A percentile compares a stretch with the other conserved stretches of the same genome.
Evolutionary conservation across 2,329 filamentous ascomycete genomes (phyloP).

Genomic region (Scortechinia acanthostroma): DNA sequence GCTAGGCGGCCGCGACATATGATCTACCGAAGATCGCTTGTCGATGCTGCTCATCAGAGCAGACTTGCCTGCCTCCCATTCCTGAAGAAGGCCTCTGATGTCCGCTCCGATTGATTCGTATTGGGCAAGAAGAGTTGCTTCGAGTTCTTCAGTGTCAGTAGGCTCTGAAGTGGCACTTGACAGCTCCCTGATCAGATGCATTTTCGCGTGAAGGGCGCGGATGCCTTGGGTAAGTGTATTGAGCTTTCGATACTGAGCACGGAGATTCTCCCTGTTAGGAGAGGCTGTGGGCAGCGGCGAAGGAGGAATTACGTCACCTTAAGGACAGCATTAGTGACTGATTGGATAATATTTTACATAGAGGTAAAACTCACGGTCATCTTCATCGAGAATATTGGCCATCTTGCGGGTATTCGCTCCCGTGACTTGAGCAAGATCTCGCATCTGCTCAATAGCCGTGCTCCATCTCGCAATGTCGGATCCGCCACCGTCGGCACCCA

Average conservation of each 20-base stretch:
- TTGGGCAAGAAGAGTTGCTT: conserved; percentile 44
- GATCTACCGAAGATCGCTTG: conserved; percentile 33
- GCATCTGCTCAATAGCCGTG: conserved; percentile 43
- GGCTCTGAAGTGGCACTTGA: conserved; percentile 43
- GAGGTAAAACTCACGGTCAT: conserved; percentile 33
- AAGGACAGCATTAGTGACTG: conserved; percentile 5
- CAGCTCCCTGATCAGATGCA: conserved; percentile 57
- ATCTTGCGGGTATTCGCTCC: conserved; percentile 38
- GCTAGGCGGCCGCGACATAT: conserved; percentile 3
- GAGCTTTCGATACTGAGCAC: conserved; percentile 51
- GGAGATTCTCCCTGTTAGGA: conserved; percentile 44
- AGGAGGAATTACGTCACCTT: conserved; percentile 33
- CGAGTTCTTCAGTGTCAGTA: conserved; percentile 38
- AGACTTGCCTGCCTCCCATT: conserved; percentile 51
- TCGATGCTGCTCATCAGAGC: conserved; percentile 45
- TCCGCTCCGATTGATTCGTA: conserved; percentile 59
- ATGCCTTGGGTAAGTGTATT: conserved; percentile 55
- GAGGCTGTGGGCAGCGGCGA: conserved; percentile 30
- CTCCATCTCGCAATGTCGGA: conserved; percentile 48
- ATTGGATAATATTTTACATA: neutral
- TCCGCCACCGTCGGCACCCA: conserved; percentile 49
- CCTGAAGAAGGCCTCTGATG: conserved; percentile 40
- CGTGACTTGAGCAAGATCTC: conserved; percentile 31
- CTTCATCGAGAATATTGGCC: conserved; percentile 42
- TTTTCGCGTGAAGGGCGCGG: conserved; percentile 55